A percentile compares a stretch with the other conserved stretches of the same genome.
These are phyloP conservation scores for Fusarium austroafricanum DNA, from an alignment of 2,329 filamentous ascomycete species.

Conservation along the genomic window DNA sequence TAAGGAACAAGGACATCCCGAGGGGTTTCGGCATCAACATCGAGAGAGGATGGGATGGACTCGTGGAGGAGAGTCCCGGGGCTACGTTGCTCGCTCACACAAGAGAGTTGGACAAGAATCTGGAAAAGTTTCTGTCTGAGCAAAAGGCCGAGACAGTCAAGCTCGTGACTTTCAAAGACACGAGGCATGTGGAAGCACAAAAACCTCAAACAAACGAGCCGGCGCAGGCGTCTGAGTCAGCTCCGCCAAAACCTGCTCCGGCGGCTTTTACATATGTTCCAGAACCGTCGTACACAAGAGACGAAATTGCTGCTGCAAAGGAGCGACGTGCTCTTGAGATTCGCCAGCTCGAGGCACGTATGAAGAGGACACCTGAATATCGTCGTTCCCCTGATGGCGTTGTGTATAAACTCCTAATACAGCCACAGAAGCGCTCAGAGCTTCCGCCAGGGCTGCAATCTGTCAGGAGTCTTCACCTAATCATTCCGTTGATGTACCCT, in stretches of 20 bases:
- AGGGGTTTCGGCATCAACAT: constrained; percentile 81
- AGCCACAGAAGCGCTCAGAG: constrained; percentile 69
- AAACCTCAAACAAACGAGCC: constrained; percentile 7
- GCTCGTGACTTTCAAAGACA: constrained; percentile 71
- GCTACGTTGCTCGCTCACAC: constrained; percentile 73
- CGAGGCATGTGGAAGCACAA: constrained; percentile 56
- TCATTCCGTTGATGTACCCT: constrained; percentile 78
- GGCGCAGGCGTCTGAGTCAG: constrained; percentile 13
- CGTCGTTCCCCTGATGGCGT: constrained; percentile 76
- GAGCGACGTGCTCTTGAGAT: constrained; percentile 73
- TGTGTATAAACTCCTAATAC: constrained; percentile 76
- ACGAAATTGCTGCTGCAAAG: constrained; percentile 72
- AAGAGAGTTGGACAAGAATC: constrained; percentile 76
- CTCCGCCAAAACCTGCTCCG: constrained; percentile 31
- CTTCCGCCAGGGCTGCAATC: constrained; percentile 71
- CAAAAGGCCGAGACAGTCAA: constrained; percentile 80
- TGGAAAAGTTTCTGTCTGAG: constrained; percentile 76
- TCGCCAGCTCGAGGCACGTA: constrained; percentile 79
- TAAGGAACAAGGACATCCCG: constrained; percentile 76
- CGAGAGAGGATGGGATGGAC: constrained; percentile 76
- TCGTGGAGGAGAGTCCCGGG: constrained; percentile 66
- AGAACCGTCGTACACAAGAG: constrained; percentile 64
- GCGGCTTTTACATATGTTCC: constrained; percentile 51
- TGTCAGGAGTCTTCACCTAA: constrained; percentile 73
- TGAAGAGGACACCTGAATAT: constrained; percentile 75